These are phyloP conservation scores for Botrytis medusae DNA, from an alignment of 2,329 filamentous ascomycete species.

Conservation along the genomic window DNA sequence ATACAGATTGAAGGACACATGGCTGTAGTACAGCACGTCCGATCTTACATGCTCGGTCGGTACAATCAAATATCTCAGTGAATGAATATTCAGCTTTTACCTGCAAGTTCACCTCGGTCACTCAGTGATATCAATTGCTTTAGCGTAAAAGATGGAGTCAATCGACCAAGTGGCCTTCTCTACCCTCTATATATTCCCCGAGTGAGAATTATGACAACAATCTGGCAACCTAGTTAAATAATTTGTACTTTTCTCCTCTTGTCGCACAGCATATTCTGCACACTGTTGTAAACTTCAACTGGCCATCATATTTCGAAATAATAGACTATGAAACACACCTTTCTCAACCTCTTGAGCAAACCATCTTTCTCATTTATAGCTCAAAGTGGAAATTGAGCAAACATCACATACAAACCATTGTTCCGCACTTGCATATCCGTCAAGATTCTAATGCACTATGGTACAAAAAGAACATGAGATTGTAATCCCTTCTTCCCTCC, in stretches of 20 bases:
- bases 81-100: constrained; percentile 15
- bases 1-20: neutral
- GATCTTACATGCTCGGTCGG: constrained; percentile 13
- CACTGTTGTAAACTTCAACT: neutral
- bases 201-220: neutral
- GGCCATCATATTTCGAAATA: neutral
- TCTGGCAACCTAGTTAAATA: neutral
- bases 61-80: neutral
- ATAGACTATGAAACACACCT: constrained; percentile 5
- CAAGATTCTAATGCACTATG: neutral
- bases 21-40: constrained; percentile 6
- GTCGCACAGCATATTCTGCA: neutral
- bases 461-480: neutral
- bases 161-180: constrained; percentile 14
- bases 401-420: constrained; percentile 1
- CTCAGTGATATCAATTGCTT: constrained; percentile 17
- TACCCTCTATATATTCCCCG: neutral
- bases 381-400: neutral
- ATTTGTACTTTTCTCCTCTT: neutral
- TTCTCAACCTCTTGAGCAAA: neutral
- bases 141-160: constrained; percentile 3
- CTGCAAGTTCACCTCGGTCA: neutral
- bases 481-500: constrained; percentile 1
- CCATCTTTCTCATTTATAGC: constrained; percentile 1
- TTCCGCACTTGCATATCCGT: constrained; percentile 15